Evolutionary conservation across 345 rosid genomes (phyloP).

Genomic region (Eucalyptus sp.): DNA sequence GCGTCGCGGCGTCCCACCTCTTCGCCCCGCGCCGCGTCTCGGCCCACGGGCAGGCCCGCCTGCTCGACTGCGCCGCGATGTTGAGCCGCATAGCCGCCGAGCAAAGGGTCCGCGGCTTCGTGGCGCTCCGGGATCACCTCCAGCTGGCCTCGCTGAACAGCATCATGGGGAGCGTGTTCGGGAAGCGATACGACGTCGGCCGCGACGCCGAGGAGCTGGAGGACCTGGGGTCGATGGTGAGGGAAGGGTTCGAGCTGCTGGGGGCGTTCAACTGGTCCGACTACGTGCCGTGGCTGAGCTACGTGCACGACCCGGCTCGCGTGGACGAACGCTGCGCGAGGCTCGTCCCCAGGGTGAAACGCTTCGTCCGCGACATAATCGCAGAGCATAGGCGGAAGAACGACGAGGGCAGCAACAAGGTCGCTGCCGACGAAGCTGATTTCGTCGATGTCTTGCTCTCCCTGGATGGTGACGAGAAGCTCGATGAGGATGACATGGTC

Average conservation of each 20-base stretch:
- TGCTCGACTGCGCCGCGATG: constrained; percentile 38
- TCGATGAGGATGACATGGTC: constrained; percentile 72
- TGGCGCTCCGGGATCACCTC: constrained; percentile 47
- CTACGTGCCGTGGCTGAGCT: constrained; percentile 52
- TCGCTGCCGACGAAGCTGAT: constrained; percentile 22
- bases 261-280: constrained; percentile 87
- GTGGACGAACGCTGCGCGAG: constrained; percentile 50
- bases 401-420: background rate
- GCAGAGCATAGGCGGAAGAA: constrained; percentile 29
- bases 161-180: constrained; percentile 87
- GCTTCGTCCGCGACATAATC: constrained; percentile 40
- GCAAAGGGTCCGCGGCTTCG: constrained; percentile 22
- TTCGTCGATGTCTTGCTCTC: constrained; percentile 79
- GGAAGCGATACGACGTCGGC: constrained; percentile 34
- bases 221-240: constrained; percentile 45
- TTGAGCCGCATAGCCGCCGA: constrained; percentile 24
- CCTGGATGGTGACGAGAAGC: constrained; percentile 61
- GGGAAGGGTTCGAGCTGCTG: constrained; percentile 75
- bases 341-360: constrained; percentile 62
- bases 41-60: constrained; percentile 57
- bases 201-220: constrained; percentile 19
- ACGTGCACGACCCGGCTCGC: constrained; percentile 43
- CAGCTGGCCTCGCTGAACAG: constrained; percentile 71
- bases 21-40: constrained; percentile 55
- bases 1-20: constrained; percentile 66